phyloP scores from a whole-genome alignment of 495 filamentous ascomycete species.

The Talaromyces borbonicus region DNA sequence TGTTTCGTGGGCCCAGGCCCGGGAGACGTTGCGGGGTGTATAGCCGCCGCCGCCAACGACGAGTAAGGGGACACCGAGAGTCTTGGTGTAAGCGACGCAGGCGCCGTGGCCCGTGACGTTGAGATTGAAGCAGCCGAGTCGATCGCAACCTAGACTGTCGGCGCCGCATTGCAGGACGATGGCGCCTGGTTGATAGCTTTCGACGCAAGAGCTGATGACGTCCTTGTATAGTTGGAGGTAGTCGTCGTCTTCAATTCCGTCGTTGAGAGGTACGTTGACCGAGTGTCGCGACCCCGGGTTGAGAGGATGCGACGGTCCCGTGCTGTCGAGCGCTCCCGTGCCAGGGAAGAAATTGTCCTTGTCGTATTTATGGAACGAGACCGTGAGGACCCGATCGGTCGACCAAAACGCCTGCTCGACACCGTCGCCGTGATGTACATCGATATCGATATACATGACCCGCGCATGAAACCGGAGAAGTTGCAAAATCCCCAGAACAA shows the following conservation, averaged over 20 bases:
- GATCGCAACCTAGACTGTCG: constrained; percentile 87
- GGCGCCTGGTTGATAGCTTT: constrained; percentile 67
- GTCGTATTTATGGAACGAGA: constrained; percentile 95
- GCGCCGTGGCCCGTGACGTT: constrained; percentile 88
- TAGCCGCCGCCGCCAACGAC: constrained; percentile 94
- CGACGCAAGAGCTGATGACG: constrained; percentile 65
- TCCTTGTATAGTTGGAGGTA: constrained; percentile 77
- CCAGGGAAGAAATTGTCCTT: constrained; percentile 69
- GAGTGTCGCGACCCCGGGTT: constrained; percentile 56
- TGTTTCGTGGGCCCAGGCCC: constrained; percentile 94
- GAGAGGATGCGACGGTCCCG: constrained; percentile 47
- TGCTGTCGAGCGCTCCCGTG: constrained; percentile 49
- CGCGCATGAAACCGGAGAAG: constrained; percentile 78
- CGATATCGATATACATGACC: constrained; percentile 96
- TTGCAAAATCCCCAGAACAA: constrained; percentile 89
- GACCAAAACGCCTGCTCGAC: constrained; percentile 97
- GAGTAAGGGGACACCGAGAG: constrained; percentile 64
- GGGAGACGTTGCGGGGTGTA: constrained; percentile 93
- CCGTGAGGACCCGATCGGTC: constrained; percentile 89
- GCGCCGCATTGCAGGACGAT: constrained; percentile 96
- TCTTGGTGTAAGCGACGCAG: constrained; percentile 82
- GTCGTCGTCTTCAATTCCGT: constrained; percentile 86
- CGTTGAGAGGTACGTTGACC: constrained; percentile 58
- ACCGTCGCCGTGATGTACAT: constrained; percentile 95
- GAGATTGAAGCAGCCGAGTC: constrained; percentile 91